phyloP scores from a whole-genome alignment of 306 rosid species.

The Glycine tomentella region DNA sequence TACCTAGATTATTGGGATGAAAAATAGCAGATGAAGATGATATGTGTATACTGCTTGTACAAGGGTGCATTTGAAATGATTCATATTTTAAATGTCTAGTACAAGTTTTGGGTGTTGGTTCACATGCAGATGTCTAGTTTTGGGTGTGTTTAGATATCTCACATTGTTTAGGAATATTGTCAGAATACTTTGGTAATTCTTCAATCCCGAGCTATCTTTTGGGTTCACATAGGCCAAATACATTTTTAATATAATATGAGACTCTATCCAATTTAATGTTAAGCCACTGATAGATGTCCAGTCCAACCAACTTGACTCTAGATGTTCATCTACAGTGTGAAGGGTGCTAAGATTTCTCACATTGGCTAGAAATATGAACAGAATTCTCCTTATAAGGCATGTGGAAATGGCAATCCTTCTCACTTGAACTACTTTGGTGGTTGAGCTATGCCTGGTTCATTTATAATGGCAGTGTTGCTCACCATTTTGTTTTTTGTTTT shows the following conservation, averaged over 20 bases:
- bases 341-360: not conserved
- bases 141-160: not conserved
- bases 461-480: not conserved
- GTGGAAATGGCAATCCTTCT: not conserved
- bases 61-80: not conserved
- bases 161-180: not conserved
- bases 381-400: not conserved
- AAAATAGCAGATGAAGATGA: constrained; percentile 7
- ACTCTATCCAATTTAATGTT: not conserved
- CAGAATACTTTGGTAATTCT: not conserved
- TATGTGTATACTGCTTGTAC: not conserved
- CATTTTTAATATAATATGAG: not conserved
- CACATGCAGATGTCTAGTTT: not conserved
- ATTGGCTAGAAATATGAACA: not conserved
- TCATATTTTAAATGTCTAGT: no score
- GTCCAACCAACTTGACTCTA: not conserved
- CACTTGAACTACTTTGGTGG: not conserved
- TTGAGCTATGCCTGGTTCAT: not conserved
- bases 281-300: not conserved
- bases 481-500: not conserved
- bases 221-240: not conserved
- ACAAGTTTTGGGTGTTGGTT: not conserved
- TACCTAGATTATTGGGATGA: not conserved
- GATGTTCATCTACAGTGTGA: not conserved
- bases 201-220: not conserved